Percentiles rank a stretch among this genome's conserved stretches.
These are phyloP conservation scores for Clathrus columnatus DNA, from an alignment of 768 basidiomycete genomes.

Conservation along the genomic window DNA sequence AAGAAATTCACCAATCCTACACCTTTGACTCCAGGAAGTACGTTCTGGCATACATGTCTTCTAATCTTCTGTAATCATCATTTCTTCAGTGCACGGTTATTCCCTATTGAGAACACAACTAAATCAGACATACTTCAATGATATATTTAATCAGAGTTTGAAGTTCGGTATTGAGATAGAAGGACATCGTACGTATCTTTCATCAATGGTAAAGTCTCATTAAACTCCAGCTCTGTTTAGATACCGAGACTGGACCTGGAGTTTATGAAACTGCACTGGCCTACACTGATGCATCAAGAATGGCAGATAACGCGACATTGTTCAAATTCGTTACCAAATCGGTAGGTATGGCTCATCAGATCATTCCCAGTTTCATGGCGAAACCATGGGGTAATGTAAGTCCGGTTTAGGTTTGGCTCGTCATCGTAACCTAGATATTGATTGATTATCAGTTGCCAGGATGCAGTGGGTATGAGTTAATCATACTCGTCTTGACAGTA, in stretches of 20 bases:
- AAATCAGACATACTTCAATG: slow-evolving; percentile 84
- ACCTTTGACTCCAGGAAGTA: slow-evolving; percentile 89
- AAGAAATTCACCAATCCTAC: slow-evolving; percentile 71
- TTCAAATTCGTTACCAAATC: slow-evolving; percentile 94
- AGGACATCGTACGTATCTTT: slow-evolving; percentile 59
- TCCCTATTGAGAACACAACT: slow-evolving; percentile 86
- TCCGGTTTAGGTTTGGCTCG: slow-evolving; percentile 11
- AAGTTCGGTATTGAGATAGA: slow-evolving; percentile 78
- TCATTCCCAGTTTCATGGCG: slow-evolving; percentile 97
- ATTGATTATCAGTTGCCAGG: slow-evolving; percentile 65
- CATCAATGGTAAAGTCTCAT: not conserved
- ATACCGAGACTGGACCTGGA: slow-evolving; percentile 86
- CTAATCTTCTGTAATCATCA: not conserved
- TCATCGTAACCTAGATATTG: slow-evolving; percentile 4
- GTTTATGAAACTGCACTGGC: slow-evolving; percentile 83
- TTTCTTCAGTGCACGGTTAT: slow-evolving; percentile 83
- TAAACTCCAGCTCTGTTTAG: slow-evolving; percentile 26
- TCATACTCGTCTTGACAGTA: not conserved
- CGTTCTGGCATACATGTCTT: slow-evolving; percentile 23
- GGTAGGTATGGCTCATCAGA: slow-evolving; percentile 77
- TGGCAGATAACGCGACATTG: slow-evolving; percentile 87
- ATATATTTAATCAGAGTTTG: slow-evolving; percentile 67
- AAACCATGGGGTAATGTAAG: slow-evolving; percentile 91
- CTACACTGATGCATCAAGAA: slow-evolving; percentile 67
- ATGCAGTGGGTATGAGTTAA: slow-evolving; percentile 68